Evolutionary conservation across 23 red algal genomes (phyloP), one percentile per base, ranked within the genome.

Genomic region (Agarophyton chilense): DNA sequence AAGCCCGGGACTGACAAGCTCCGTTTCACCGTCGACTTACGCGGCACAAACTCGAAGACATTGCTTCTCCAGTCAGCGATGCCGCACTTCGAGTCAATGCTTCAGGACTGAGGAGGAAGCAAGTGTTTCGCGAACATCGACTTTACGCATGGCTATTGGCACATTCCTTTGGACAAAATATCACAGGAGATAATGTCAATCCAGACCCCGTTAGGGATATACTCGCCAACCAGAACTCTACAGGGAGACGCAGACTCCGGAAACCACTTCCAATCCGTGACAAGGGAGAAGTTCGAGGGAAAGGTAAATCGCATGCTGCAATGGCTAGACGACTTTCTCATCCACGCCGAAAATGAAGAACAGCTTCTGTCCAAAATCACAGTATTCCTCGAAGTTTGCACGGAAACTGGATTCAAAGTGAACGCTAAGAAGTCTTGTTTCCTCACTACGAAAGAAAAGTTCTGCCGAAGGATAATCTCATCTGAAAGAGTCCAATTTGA

Each of bases 111-210:
- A 6, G 57, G 42, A 36, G 63, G 62, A 12, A 64, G 52, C 39
- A 72, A 70, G 0, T 16, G 36, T 0, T 86, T 45, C 36, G 57
- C 61, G 18, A 73, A 86, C 33, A 33, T 86, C 17, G 81, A 86
- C 51, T 86, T 86, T 46, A 52, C 36, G 38, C 1, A 86, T 33
- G 81, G 81, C 24, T 86, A 86, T 72, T 71, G 81, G 62, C 81
- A 86, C 70, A 64, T 86, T 35, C 63, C 61, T 10, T 40, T 86
- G n/a, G 38, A n/a, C n/a, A n/a, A n/a, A n/a, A n/a, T n/a, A n/a
- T n/a, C n/a, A n/a, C n/a, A n/a, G n/a, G n/a, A n/a, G n/a, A n/a
- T n/a, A n/a, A n/a, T n/a, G n/a, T n/a, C n/a, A n/a, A n/a, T n/a
- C n/a, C n/a, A n/a, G n/a, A n/a, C n/a, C n/a, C n/a, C n/a, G n/a